These are phyloP conservation scores for Colletotrichum filicis DNA, from an alignment of 2,329 filamentous ascomycete species.

Conservation along the genomic window DNA sequence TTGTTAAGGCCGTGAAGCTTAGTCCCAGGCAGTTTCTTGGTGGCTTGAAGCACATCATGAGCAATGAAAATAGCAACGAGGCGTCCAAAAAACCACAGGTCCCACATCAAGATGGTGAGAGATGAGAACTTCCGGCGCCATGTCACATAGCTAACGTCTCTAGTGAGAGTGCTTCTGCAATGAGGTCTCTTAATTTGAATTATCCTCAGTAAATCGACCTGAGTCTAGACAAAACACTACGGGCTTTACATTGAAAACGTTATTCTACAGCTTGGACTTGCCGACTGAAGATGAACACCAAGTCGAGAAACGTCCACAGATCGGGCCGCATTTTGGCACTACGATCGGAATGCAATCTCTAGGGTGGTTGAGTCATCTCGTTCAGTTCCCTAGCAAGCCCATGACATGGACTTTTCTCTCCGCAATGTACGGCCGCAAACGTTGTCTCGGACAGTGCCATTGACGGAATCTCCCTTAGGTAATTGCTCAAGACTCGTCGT, in stretches of 20 bases:
- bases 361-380: not conserved
- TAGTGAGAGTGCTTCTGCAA: not conserved
- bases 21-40: not conserved
- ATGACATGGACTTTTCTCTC: not conserved
- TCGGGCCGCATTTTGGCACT: not conserved
- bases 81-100: not conserved
- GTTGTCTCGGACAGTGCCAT: constrained; percentile 20
- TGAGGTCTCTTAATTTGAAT: not conserved
- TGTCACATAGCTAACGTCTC: not conserved
- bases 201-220: not conserved
- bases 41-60: not conserved
- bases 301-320: not conserved
- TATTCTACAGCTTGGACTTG: not conserved
- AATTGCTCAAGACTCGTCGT: not conserved
- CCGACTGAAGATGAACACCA: not conserved
- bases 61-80: not conserved
- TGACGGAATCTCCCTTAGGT: constrained; percentile 1
- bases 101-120: not conserved
- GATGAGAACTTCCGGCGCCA: not conserved
- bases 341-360: not conserved
- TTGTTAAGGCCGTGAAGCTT: not conserved
- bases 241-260: not conserved
- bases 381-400: not conserved
- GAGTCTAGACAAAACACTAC: not conserved
- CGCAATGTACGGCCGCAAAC: constrained; percentile 27